Percentiles rank a stretch among this genome's conserved stretches.
These are phyloP conservation scores for Leccinum fuscescens DNA, from an alignment of 1,284 basidiomycete genomes.

Conservation along the genomic window DNA sequence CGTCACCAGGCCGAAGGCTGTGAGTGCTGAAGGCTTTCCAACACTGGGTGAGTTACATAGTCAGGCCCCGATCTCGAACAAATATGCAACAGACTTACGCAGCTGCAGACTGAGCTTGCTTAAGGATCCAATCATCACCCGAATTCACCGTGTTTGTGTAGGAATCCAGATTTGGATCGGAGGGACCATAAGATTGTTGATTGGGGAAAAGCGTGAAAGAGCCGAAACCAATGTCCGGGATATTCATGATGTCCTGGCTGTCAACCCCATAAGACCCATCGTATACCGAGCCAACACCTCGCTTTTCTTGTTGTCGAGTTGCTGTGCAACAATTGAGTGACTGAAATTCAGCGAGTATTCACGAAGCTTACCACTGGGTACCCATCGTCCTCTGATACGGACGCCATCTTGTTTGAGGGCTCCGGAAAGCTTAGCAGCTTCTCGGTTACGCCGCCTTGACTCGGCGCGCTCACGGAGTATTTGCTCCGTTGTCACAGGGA, in stretches of 20 bases:
- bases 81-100: constrained; percentile 37
- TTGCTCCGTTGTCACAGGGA: constrained; percentile 43
- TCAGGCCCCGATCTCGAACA: constrained; percentile 6
- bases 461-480: constrained; percentile 48
- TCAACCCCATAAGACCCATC: constrained; percentile 67
- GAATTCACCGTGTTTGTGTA: constrained; percentile 51
- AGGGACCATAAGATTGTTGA: constrained; percentile 50
- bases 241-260: constrained; percentile 60
- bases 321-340: constrained; percentile 26
- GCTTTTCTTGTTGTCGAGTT: constrained; percentile 45
- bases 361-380: constrained; percentile 44
- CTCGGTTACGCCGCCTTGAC: constrained; percentile 38
- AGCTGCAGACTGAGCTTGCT: constrained; percentile 43
- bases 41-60: constrained; percentile 36
- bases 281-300: constrained; percentile 45
- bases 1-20: constrained; percentile 63
- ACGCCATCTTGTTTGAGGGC: constrained; percentile 39
- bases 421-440: constrained; percentile 27
- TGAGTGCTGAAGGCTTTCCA: constrained; percentile 55
- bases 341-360: neutral
- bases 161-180: constrained; percentile 45
- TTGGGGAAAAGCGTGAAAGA: constrained; percentile 69
- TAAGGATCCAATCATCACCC: constrained; percentile 55
- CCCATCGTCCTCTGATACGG: constrained; percentile 62
- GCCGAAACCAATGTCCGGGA: constrained; percentile 54